Base-by-base conservation (phyloP, 352 stramenopile species). In the Globisporangium nagaii region DNA sequence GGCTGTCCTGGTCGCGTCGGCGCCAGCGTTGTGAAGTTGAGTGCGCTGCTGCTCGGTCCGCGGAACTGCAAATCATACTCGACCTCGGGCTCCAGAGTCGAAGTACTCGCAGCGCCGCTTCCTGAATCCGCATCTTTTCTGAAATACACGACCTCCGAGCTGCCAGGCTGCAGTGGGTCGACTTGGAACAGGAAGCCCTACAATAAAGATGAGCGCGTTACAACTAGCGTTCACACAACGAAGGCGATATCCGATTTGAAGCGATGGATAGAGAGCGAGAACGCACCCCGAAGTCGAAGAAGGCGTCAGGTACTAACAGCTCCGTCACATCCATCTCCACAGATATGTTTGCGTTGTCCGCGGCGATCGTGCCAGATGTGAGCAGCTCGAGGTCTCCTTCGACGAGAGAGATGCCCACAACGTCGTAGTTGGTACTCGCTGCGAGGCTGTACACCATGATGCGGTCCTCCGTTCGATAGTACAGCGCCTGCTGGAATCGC, bases 221-320 rank as follows among this genome's bases (percentile, higher is more conserved):
- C 30, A 19, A 9, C 36, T n/a, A n/a, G n/a, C n/a, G n/a, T n/a
- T n/a, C n/a, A n/a, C n/a, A n/a, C n/a, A n/a, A n/a, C n/a, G n/a
- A n/a, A n/a, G n/a, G n/a, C n/a, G n/a, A n/a, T n/a, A n/a, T n/a
- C n/a, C n/a, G n/a, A n/a, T n/a, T n/a, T n/a, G n/a, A n/a, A n/a
- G n/a, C n/a, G n/a, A n/a, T n/a, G n/a, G n/a, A n/a, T n/a, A n/a
- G n/a, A n/a, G n/a, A n/a, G n/a, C n/a, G n/a, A n/a, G n/a, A n/a
- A 54, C 71, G 49, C 67, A 87, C 76, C 4, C 44, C 66, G 56
- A 81, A 83, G 3, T 88, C 77, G 30, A 88, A 86, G 39, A 58
- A 70, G 2, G 19, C 37, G 28, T 46, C 42, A 3, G 24, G 15
- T 0, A 8, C 20, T 0, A 73, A 15, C 2, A 46, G 25, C 13